These are phyloP conservation scores for Fusarium continuum DNA, from an alignment of 2,329 filamentous ascomycete genomes.

Conservation along the genomic window DNA sequence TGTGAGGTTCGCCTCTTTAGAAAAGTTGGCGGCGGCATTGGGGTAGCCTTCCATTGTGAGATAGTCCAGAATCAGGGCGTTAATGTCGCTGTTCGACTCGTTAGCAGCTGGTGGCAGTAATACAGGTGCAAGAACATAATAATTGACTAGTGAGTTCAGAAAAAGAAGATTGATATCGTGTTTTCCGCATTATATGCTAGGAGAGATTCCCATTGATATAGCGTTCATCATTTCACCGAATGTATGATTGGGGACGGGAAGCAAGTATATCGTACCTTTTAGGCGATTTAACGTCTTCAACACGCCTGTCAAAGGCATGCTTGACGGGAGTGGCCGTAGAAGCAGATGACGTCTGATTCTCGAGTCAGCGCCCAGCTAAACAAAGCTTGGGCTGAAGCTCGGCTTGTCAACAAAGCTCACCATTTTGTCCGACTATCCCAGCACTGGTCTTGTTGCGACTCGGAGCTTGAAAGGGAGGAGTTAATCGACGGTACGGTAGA, in stretches of 20 bases:
- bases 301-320: constrained; percentile 80
- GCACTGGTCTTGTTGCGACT: constrained; percentile 10
- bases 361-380: constrained; percentile 28
- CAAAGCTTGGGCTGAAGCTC: constrained; percentile 17
- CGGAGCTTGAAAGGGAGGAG: constrained; percentile 22
- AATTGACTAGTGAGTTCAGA: constrained; percentile 52
- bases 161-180: constrained; percentile 73
- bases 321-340: constrained; percentile 76
- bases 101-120: constrained; percentile 41
- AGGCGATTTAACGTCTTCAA: constrained; percentile 84
- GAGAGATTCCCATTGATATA: constrained; percentile 99
- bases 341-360: constrained; percentile 71
- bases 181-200: constrained; percentile 94
- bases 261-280: constrained; percentile 76
- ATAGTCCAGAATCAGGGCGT: constrained; percentile 95
- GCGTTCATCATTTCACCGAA: constrained; percentile 75
- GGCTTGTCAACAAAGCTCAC: constrained; percentile 32
- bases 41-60: constrained; percentile 96
- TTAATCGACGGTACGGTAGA: constrained; percentile 11
- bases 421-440: constrained; percentile 33
- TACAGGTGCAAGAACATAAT: constrained; percentile 3
- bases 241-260: not conserved
- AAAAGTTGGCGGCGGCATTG: constrained; percentile 90
- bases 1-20: constrained; percentile 87
- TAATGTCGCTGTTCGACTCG: constrained; percentile 78